Base-by-base conservation (phyloP, 352 stramenopile species). In the Phytophthora macrochlamydospora region DNA sequence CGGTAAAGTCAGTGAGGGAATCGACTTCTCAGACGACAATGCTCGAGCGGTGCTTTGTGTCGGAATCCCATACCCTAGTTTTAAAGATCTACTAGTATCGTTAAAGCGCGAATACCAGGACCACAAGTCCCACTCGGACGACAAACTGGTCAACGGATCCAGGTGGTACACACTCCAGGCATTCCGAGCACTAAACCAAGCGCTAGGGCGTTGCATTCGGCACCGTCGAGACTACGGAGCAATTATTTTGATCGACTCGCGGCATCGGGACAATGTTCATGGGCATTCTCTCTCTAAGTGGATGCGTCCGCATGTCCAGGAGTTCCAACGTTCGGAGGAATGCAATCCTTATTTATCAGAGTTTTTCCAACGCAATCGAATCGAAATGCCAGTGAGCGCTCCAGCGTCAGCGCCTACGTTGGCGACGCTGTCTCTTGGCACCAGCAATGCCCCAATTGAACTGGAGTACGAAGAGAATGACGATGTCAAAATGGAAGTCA, bases 131-230 rank as follows among this genome's bases (percentile, higher is more conserved):
- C 62, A 65, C 1, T 49, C 71, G 8, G 72, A 94, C 55, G 73
- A 68, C 42, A 77, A 72, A 14, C 67, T 87, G 8, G 79, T 91
- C 8, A 87, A 83, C 13, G 86, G 86, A 6, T 71, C 68, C 5
- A 65, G 65, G 30, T 99, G 98, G 98, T 99, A 99, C 76, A 90
- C 91, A 30, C 93, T 99, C 48, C 96, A 99, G 69, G 97, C 97
- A 2, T 97, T 97, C 66, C 87, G 97, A n/a, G 97, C 97, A 9
- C 91, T 99, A 5, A 99, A 99, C 76, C 98, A 99, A 81, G 97
- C 97, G 7, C 85, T 99, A 14, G 98, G 98, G 1, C 87, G 98
- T 46, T 98, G 98, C 42, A 99, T 99, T 81, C 96, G 98, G 13
- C 98, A 99, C 69, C 89, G 91, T 7, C 76, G 89, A n/a, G 98